phyloP scores from a whole-genome alignment of 2,329 filamentous ascomycete genomes.

The Talaromyces piceae region DNA sequence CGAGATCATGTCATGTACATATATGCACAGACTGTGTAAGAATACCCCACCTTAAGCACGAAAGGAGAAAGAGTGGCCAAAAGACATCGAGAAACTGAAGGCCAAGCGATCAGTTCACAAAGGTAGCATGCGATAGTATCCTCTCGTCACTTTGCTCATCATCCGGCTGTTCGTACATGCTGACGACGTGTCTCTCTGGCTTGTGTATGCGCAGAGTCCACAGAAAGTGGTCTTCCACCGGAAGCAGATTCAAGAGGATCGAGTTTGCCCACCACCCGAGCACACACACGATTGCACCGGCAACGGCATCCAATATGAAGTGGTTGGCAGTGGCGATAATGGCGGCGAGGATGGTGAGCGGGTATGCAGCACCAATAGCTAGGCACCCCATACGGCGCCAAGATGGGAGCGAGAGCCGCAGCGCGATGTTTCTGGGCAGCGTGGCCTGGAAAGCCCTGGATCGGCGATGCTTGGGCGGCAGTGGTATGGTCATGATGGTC shows the following conservation, averaged over 20 bases:
- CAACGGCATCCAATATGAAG: constrained; percentile 63
- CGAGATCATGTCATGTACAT: too few species aligned
- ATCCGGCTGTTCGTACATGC: constrained; percentile 14
- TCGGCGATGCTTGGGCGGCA: constrained; percentile 47
- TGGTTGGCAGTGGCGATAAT: constrained; percentile 68
- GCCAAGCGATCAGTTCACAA: not conserved
- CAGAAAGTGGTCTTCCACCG: constrained; percentile 62
- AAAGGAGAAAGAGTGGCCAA: too few species aligned
- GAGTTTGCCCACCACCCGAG: constrained; percentile 54
- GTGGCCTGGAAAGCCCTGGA: constrained; percentile 27
- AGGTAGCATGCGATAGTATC: not conserved
- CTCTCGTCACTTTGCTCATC: constrained; percentile 13
- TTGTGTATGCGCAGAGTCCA: constrained; percentile 59
- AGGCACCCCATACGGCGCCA: constrained; percentile 47
- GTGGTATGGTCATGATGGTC: constrained; percentile 59
- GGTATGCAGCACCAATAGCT: constrained; percentile 54
- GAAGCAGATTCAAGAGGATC: constrained; percentile 55
- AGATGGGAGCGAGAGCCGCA: constrained; percentile 36
- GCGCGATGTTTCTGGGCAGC: constrained; percentile 13
- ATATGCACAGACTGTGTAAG: too few species aligned
- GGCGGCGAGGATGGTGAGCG: constrained; percentile 56
- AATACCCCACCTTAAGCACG: too few species aligned
- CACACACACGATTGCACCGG: constrained; percentile 57
- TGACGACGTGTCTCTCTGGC: constrained; percentile 34
- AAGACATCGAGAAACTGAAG: too few species aligned